Evolutionary conservation across 805 yeast species (phyloP), one percentile per base, ranked within the genome.

Genomic region (Metschnikowia henanensis): DNA sequence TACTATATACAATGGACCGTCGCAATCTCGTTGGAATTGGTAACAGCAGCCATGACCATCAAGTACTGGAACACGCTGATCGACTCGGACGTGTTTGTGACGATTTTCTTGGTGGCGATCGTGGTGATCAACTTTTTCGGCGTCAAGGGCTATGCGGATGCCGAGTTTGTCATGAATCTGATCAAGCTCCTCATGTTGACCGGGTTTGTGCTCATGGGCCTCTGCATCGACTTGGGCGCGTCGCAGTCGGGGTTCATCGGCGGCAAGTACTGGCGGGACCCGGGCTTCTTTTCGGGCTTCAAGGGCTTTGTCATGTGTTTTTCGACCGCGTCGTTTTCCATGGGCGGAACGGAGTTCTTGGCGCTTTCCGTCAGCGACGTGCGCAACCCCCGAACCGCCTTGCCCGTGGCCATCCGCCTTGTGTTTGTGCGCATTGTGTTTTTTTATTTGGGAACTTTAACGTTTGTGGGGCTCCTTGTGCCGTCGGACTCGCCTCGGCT

Each of bases 61-160:
- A 65, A 74, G 49, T 81, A 68, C 60, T 82, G 88, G 88, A 65
- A 71, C 4, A 49, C 61, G 15, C 35, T 37, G 3, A 68, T 80
- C 37, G 72, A 80, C 53, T 67, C 84, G 3, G 83, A 79, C 53
- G 77, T 73, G 6, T 82, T 76, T 59, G 83, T 82, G 17, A 66
- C 73, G 2, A 74, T 81, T 3, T 78, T 82, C 52, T 73, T 68
- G 42, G 57, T 66, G 15, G 60, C 79, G 13, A 68, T 81, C 25
- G 51, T 75, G 8, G 47, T 64, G 26, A 68, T 81, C 45, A 72
- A 71, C 53, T 70, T 72, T 34, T 60, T 64, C 47, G 79, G 79
- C 37, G 70, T 75, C 42, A 66, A 62, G 45, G 79, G 77, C 41
- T 74, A 68, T 46, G 77, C 73, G 39, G 72, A 68, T 52, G 75